Evolutionary conservation across 2,329 filamentous ascomycete genomes (phyloP).

Genomic region (Colletotrichum limetticola): DNA sequence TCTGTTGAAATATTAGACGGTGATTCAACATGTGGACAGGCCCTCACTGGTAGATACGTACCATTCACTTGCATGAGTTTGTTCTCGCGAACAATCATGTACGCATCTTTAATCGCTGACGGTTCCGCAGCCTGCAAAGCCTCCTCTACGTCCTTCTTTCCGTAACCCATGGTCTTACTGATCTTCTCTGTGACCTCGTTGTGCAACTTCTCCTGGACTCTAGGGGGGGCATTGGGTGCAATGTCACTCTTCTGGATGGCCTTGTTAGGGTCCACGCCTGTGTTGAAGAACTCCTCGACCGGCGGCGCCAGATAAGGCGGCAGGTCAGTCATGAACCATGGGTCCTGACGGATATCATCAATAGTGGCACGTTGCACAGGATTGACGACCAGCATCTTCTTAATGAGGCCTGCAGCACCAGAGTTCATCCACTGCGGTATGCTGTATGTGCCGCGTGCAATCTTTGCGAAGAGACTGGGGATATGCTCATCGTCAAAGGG

Average conservation of each 20-base stretch:
- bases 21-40: background rate
- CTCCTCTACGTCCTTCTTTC: conserved; percentile 93
- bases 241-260: conserved; percentile 87
- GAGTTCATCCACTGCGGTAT: conserved; percentile 91
- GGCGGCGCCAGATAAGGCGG: conserved; percentile 88
- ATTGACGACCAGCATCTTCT: conserved; percentile 94
- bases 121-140: conserved; percentile 92
- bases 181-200: conserved; percentile 94
- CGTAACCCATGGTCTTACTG: conserved; percentile 98
- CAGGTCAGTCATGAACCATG: conserved; percentile 92
- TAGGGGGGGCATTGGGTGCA: conserved; percentile 79
- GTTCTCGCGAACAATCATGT: conserved; percentile 97
- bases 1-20: conserved; percentile 38
- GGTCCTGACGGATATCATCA: conserved; percentile 89
- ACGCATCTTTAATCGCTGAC: conserved; percentile 98
- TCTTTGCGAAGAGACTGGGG: conserved; percentile 96
- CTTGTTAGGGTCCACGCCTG: conserved; percentile 92
- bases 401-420: conserved; percentile 84
- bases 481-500: conserved; percentile 99
- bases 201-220: conserved; percentile 89
- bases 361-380: conserved; percentile 95
- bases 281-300: conserved; percentile 91
- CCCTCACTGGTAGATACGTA: conserved; percentile 48
- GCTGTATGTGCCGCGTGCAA: conserved; percentile 91
- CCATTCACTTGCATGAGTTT: conserved; percentile 96